phyloP scores from a whole-genome alignment of 78 protist genomes.

The Acrasis kona region DNA sequence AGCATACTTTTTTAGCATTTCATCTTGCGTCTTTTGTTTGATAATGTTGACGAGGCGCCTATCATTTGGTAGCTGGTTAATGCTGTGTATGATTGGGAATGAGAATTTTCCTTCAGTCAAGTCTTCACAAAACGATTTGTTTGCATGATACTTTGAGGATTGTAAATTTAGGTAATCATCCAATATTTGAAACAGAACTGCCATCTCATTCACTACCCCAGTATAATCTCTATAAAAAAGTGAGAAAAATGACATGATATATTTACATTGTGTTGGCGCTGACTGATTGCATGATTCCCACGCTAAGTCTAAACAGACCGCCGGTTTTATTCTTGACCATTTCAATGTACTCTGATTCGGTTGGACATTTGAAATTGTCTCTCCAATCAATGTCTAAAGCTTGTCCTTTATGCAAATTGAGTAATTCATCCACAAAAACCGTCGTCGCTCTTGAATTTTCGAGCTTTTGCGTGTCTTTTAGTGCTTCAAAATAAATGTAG shows the following conservation, averaged over 20 bases:
- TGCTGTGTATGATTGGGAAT: conserved; percentile 66
- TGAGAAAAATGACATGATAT: no score
- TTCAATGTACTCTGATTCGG: conserved; percentile 57
- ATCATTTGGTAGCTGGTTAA: conserved; percentile 22
- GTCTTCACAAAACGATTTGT: conserved; percentile 68
- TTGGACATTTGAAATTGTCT: conserved; percentile 63
- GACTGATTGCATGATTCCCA: conserved; percentile 45
- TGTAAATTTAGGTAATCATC: conserved; percentile 85
- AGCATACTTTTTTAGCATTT: conserved; percentile 43
- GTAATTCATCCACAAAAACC: conserved; percentile 47
- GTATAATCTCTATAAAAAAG: not conserved
- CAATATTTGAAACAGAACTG: conserved; percentile 73
- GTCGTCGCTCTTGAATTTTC: not conserved
- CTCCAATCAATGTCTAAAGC: conserved; percentile 84
- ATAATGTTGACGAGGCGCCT: conserved; percentile 17
- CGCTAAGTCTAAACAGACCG: conserved; percentile 72
- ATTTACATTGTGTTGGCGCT: conserved; percentile 14
- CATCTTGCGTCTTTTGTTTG: conserved; percentile 44
- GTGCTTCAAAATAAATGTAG: conserved; percentile 71
- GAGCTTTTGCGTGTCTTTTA: conserved; percentile 15
- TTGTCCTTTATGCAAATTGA: conserved; percentile 81
- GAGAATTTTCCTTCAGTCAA: conserved; percentile 91
- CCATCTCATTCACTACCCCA: conserved; percentile 58
- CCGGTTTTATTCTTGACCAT: conserved; percentile 79
- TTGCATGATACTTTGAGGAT: conserved; percentile 33